Conservation (phyloP, 495 filamentous ascomycete species). For the Articulospora tetracladia region DNA sequence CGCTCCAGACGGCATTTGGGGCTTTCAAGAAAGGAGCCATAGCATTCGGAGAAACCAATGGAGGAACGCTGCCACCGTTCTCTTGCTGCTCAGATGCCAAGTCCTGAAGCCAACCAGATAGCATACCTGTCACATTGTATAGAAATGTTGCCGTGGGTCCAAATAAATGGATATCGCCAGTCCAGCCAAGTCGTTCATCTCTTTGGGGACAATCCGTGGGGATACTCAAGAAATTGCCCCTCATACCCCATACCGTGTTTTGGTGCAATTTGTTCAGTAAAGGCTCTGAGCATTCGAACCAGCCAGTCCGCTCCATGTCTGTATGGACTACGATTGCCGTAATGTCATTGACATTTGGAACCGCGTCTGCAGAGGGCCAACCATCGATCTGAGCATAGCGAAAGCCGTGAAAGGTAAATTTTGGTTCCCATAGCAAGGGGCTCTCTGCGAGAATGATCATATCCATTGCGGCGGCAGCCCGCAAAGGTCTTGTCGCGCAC, state of each 20-base stretch:
- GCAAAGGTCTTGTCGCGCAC: constrained; percentile 42
- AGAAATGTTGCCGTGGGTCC: constrained; percentile 43
- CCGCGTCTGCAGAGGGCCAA: constrained; percentile 32
- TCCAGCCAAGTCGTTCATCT: constrained; percentile 55
- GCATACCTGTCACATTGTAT: constrained; percentile 45
- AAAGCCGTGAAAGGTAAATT: constrained; percentile 53
- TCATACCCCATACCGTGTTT: constrained; percentile 49
- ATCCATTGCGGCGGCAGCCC: constrained; percentile 41
- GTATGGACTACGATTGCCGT: constrained; percentile 43
- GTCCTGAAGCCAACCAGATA: constrained; percentile 36
- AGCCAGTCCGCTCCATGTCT: constrained; percentile 44
- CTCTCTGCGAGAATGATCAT: constrained; percentile 29
- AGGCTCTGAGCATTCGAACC: constrained; percentile 41
- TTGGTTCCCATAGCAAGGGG: constrained; percentile 32
- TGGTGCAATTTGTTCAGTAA: constrained; percentile 44
- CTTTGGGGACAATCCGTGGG: constrained; percentile 54
- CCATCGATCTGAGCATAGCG: constrained; percentile 46
- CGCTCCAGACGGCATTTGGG: constrained; percentile 43
- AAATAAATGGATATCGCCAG: constrained; percentile 48
- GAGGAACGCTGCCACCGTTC: constrained; percentile 1
- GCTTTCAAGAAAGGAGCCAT: constrained; percentile 11
- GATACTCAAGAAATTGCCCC: constrained; percentile 48
- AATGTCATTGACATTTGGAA: constrained; percentile 16
- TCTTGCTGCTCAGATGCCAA: constrained; percentile 27
- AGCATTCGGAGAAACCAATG: constrained; percentile 9